These are phyloP conservation scores for Calophaca sinica DNA, from an alignment of 306 rosid genomes.

Conservation along the genomic window DNA sequence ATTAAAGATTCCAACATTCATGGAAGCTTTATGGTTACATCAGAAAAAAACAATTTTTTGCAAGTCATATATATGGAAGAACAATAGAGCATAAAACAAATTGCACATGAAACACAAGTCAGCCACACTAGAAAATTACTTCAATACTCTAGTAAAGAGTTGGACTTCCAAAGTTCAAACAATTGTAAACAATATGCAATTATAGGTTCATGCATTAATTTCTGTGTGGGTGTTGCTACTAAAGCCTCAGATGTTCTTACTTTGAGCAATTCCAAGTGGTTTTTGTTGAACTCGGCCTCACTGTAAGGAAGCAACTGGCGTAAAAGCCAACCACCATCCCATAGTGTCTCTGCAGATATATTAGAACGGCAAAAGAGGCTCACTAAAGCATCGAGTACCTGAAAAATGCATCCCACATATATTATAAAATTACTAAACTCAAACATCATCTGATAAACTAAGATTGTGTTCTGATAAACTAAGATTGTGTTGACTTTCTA, in stretches of 20 bases:
- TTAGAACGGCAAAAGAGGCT: slow-evolving; percentile 84
- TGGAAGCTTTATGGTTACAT: too few species aligned
- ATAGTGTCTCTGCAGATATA: slow-evolving; percentile 86
- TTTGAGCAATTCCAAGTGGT: slow-evolving; percentile 72
- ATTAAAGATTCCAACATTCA: not conserved
- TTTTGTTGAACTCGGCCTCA: slow-evolving; percentile 73
- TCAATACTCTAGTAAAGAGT: slow-evolving; percentile 27
- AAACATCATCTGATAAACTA: slow-evolving; percentile 31
- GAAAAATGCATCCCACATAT: slow-evolving; percentile 38
- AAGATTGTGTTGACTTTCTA: slow-evolving; percentile 23
- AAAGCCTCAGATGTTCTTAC: slow-evolving; percentile 58
- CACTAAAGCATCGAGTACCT: slow-evolving; percentile 93
- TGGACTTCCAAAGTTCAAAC: not conserved
- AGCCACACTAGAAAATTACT: slow-evolving; percentile 20
- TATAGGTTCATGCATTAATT: slow-evolving; percentile 21
- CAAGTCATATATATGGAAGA: slow-evolving; percentile 17
- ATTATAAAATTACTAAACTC: slow-evolving; percentile 25
- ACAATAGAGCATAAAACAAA: slow-evolving; percentile 12
- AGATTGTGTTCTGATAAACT: slow-evolving; percentile 33
- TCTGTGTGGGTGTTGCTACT: slow-evolving; percentile 1
- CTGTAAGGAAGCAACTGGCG: slow-evolving; percentile 93
- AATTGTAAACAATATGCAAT: slow-evolving; percentile 28
- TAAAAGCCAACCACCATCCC: slow-evolving; percentile 99
- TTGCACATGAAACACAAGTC: slow-evolving; percentile 10
- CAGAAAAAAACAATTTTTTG: not conserved